A percentile compares a stretch with the other conserved stretches of the same genome.
These are phyloP conservation scores for Colletotrichum agaves DNA, from an alignment of 2,329 filamentous ascomycete species.

Conservation along the genomic window DNA sequence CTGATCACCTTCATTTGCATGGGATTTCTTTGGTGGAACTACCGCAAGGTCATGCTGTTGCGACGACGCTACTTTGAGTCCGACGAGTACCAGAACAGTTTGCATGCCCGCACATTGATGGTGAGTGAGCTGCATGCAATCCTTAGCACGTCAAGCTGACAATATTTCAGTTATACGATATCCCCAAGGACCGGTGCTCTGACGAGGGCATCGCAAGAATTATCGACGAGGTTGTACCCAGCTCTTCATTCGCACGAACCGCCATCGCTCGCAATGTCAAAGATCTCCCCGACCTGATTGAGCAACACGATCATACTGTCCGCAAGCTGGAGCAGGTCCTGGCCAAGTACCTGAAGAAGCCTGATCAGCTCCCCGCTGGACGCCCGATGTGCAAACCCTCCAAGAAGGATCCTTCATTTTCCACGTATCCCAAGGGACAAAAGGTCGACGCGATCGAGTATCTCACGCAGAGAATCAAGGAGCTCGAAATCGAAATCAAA, in stretches of 20 bases:
- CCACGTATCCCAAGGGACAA: conserved; percentile 71
- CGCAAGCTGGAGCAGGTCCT: conserved; percentile 84
- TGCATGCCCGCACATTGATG: conserved; percentile 81
- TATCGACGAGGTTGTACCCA: conserved; percentile 82
- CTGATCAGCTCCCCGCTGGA: conserved; percentile 78
- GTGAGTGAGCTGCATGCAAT: conserved; percentile 49
- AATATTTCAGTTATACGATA: conserved; percentile 78
- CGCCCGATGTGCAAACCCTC: conserved; percentile 84
- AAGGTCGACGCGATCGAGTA: conserved; percentile 97
- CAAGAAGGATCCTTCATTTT: conserved; percentile 78
- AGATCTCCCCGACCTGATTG: conserved; percentile 85
- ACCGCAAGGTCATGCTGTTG: conserved; percentile 76
- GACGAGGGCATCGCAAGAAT: conserved; percentile 90
- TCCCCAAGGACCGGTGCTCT: conserved; percentile 78
- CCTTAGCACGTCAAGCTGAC: conserved; percentile 26
- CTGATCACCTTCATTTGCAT: conserved; percentile 79
- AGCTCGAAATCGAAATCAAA: conserved; percentile 85
- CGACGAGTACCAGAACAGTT: conserved; percentile 85
- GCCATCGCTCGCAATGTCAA: conserved; percentile 93
- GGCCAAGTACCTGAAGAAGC: conserved; percentile 91
- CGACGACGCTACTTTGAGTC: conserved; percentile 85
- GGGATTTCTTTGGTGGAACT: conserved; percentile 91
- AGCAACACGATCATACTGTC: conserved; percentile 83
- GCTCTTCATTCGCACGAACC: conserved; percentile 80
- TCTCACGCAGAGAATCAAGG: conserved; percentile 83